Evolutionary conservation across 306 rosid genomes (phyloP).

Genomic region (Fragaria nilgerrensis): DNA sequence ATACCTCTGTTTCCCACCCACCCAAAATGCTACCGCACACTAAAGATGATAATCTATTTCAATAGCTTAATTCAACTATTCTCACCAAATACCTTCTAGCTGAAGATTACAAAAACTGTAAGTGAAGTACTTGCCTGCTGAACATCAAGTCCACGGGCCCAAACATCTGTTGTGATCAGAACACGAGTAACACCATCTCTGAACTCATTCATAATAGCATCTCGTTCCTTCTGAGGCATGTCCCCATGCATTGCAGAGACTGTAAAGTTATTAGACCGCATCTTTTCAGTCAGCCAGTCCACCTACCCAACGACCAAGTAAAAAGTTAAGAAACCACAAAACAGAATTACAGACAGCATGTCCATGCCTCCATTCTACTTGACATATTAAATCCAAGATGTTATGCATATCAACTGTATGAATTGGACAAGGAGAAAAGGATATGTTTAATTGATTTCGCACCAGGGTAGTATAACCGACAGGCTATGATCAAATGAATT

Average conservation of each 20-base stretch:
- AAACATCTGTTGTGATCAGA: constrained; percentile 93
- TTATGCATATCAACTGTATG: not conserved
- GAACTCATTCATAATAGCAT: constrained; percentile 93
- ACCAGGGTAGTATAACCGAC: not conserved
- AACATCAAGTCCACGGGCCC: constrained; percentile 99
- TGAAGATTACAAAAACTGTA: not conserved
- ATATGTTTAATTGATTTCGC: not conserved
- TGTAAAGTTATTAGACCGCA: constrained; percentile 92
- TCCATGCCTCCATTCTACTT: not conserved
- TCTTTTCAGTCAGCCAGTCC: constrained; percentile 96
- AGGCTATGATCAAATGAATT: not conserved
- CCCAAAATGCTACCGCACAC: not conserved
- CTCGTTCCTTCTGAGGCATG: constrained; percentile 98
- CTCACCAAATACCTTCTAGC: not conserved
- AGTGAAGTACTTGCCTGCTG: constrained; percentile 71
- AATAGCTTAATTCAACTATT: not conserved
- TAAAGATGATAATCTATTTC: not conserved
- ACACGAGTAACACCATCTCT: constrained; percentile 90
- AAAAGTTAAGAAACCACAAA: not conserved
- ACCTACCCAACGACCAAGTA: constrained; percentile 47
- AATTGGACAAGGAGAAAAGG: not conserved
- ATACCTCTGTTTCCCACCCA: not conserved
- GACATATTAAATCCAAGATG: not conserved
- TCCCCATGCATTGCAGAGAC: constrained; percentile 98
- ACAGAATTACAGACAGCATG: not conserved